Base-by-base conservation (phyloP, 2,329 filamentous ascomycete species). In the Colletotrichum sojae region DNA sequence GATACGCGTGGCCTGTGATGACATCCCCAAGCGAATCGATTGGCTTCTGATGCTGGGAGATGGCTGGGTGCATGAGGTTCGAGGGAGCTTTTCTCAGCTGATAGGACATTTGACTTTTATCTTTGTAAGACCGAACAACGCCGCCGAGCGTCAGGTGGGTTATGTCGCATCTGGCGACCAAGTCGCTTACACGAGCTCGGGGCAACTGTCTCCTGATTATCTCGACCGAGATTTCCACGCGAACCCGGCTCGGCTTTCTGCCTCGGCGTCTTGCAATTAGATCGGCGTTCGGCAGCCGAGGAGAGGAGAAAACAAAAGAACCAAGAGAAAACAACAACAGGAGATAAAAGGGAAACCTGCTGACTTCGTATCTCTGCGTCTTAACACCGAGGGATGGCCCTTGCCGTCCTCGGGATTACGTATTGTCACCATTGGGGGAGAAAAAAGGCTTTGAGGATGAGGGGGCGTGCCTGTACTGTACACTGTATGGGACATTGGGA, bases 381-480 rank as follows among this genome's bases (percentile, higher is more conserved):
- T 58, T 67, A 67, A 66, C 62, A 56, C 62, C 67, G 55, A 69
- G 62, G 52, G 48, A 60, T 43, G 49, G 31, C 67, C 55, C 55
- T 60, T 55, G 25, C 16, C 51, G 51, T 39, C 36, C 62, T 69
- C 51, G 56, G 62, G 62, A 67, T 67, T 67, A 69, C 55, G 62
- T 67, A 56, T 61, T 48, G 16, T 48, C 27, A 36, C 31, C 31
- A 36, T 36, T 36, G 31, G 31, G 10, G 31, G 10, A 9, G 10
- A 36, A 36, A 36, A 40, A 45, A 55, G 43, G 57, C 27, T 18
- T 48, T 55, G 18, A 36, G 31, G 36, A 36, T 22, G 64, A 58
- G 52, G 40, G 40, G 40, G 40, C 40, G 40, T 31, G 18, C 46
- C 25, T 39, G 61, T 39, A 57, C 25, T 39, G 61, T 39, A 57